Evolutionary conservation across 306 rosid species (phyloP).

Genomic region (Leucaena leucocephala): DNA sequence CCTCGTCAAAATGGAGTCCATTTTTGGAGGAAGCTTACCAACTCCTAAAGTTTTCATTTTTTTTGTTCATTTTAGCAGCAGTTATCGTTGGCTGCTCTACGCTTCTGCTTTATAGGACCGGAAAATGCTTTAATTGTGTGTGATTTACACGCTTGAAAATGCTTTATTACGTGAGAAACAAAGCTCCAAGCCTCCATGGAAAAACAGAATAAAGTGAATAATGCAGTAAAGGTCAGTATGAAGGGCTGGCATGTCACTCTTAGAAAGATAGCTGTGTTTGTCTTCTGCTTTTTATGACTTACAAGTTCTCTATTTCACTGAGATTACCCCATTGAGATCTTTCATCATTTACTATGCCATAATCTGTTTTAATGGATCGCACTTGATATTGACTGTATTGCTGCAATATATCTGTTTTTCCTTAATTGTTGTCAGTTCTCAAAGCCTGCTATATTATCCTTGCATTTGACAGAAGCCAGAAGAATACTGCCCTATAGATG

Average conservation of each 20-base stretch:
- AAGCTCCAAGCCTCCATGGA: neutral
- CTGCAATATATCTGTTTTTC: neutral
- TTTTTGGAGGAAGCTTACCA: neutral
- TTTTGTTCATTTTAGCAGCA: neutral
- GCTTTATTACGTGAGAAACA: neutral
- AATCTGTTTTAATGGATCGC: neutral
- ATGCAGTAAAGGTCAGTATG: neutral
- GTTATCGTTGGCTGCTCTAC: neutral
- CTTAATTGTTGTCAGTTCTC: neutral
- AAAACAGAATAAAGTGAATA: neutral
- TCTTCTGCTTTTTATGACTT: neutral
- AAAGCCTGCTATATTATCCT: slow-evolving; percentile 12
- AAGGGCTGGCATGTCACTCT: neutral
- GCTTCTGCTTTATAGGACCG: neutral
- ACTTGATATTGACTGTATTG: neutral
- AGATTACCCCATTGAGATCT: neutral
- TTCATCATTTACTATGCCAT: neutral
- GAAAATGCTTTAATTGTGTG: too few relatives aligned
- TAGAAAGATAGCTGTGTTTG: too few relatives aligned
- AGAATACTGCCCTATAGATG: slow-evolving; percentile 16
- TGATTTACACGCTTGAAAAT: neutral
- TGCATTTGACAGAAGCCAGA: slow-evolving; percentile 35
- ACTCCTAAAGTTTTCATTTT: neutral
- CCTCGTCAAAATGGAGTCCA: neutral
- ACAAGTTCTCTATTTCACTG: neutral